These are phyloP conservation scores for Clavariopsis aquatica DNA, from an alignment of 495 filamentous ascomycete species.

Conservation along the genomic window DNA sequence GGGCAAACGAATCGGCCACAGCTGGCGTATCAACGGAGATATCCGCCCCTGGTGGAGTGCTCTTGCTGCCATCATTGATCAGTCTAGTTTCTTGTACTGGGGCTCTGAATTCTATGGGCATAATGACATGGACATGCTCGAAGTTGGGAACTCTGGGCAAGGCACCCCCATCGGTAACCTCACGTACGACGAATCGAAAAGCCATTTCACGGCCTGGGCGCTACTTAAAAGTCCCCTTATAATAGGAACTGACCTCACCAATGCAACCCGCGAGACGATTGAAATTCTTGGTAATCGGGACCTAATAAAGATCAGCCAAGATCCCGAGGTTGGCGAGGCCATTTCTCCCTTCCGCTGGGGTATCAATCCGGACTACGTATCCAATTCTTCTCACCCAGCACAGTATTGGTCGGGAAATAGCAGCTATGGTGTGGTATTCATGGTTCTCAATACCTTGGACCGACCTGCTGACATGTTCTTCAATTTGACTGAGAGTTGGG, in stretches of 20 bases:
- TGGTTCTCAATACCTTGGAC: slow-evolving; percentile 34
- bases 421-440: slow-evolving; percentile 36
- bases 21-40: slow-evolving; percentile 38
- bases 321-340: slow-evolving; percentile 29
- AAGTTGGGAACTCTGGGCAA: slow-evolving; percentile 33
- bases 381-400: slow-evolving; percentile 31
- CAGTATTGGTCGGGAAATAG: slow-evolving; percentile 36
- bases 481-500: slow-evolving; percentile 37
- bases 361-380: slow-evolving; percentile 25
- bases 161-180: slow-evolving; percentile 32
- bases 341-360: slow-evolving; percentile 29
- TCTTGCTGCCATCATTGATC: slow-evolving; percentile 29
- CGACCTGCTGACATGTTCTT: slow-evolving; percentile 25
- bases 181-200: slow-evolving; percentile 32
- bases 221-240: slow-evolving; percentile 35
- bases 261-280: slow-evolving; percentile 23
- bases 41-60: slow-evolving; percentile 29
- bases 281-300: slow-evolving; percentile 35
- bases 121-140: slow-evolving; percentile 10
- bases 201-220: slow-evolving; percentile 35
- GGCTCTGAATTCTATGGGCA: not conserved
- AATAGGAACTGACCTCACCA: slow-evolving; percentile 35
- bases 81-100: slow-evolving; percentile 22
- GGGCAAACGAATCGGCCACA: slow-evolving; percentile 27
- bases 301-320: slow-evolving; percentile 39